phyloP scores from a whole-genome alignment of 768 basidiomycete genomes.

The Candolleomyces efflorescens region DNA sequence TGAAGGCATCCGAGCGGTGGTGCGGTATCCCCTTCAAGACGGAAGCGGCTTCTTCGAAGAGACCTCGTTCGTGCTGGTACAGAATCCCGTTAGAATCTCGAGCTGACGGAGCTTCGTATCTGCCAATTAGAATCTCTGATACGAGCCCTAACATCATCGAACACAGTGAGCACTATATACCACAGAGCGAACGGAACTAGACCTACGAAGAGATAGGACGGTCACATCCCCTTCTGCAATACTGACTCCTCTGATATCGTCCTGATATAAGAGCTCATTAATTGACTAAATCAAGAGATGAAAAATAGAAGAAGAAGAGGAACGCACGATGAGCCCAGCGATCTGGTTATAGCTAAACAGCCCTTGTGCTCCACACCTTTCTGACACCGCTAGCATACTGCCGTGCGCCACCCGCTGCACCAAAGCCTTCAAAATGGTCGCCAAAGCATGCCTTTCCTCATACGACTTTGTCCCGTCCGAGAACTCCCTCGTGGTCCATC shows the following conservation, averaged over 20 bases:
- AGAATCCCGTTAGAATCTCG: constrained; percentile 14
- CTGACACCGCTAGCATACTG: constrained; percentile 18
- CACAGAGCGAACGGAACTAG: not conserved
- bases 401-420: constrained; percentile 19
- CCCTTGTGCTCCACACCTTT: constrained; percentile 37
- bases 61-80: constrained; percentile 16
- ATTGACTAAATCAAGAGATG: not conserved
- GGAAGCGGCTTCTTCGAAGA: not conserved
- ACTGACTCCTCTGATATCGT: constrained; percentile 13
- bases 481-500: constrained; percentile 9
- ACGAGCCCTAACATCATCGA: not conserved
- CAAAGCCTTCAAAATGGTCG: constrained; percentile 26
- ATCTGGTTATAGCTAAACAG: constrained; percentile 30
- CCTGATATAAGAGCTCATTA: constrained; percentile 3
- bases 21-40: constrained; percentile 2
- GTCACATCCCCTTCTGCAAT: constrained; percentile 21
- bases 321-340: constrained; percentile 21
- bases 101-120: constrained; percentile 12
- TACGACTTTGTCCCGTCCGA: constrained; percentile 10
- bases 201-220: constrained; percentile 21
- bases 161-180: not conserved
- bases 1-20: constrained; percentile 15
- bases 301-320: not conserved
- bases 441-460: constrained; percentile 21
- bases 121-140: constrained; percentile 13